phyloP scores from a whole-genome alignment of 768 basidiomycete species.

The Baorangia bicolor region DNA sequence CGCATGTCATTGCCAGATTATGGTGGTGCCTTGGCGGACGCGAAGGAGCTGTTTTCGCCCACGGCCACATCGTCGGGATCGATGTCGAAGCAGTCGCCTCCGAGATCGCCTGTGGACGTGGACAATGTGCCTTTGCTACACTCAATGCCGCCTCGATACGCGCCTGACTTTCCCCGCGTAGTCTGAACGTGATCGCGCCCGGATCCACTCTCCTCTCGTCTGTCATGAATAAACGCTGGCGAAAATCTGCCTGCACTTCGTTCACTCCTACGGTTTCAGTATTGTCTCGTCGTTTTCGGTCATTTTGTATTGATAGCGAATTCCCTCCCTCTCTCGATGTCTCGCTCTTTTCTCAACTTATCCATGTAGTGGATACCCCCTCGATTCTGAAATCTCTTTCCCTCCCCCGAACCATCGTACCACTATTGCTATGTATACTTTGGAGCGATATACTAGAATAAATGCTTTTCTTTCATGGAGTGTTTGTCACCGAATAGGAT shows the following conservation, averaged over 20 bases:
- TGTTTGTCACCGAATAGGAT: too few relatives aligned
- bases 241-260: too few relatives aligned
- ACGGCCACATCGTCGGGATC: constrained; percentile 22
- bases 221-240: too few relatives aligned
- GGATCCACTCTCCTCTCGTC: too few relatives aligned
- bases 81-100: constrained; percentile 28
- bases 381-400: not conserved
- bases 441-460: not conserved
- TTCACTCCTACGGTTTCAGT: not conserved
- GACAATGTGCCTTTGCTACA: constrained; percentile 14
- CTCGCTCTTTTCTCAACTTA: not conserved
- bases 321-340: not conserved
- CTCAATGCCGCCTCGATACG: constrained; percentile 25
- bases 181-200: constrained; percentile 2
- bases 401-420: constrained; percentile 11
- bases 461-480: not conserved
- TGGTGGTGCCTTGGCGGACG: constrained; percentile 32
- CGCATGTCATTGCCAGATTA: constrained; percentile 44
- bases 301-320: constrained; percentile 31
- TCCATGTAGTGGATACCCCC: constrained; percentile 21
- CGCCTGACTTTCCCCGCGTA: constrained; percentile 12
- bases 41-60: constrained; percentile 20
- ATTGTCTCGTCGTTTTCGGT: constrained; percentile 1
- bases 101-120: constrained; percentile 21
- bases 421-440: constrained; percentile 24